phyloP scores from a whole-genome alignment of 1,284 basidiomycete genomes.

The Papiliotrema laurentii region DNA sequence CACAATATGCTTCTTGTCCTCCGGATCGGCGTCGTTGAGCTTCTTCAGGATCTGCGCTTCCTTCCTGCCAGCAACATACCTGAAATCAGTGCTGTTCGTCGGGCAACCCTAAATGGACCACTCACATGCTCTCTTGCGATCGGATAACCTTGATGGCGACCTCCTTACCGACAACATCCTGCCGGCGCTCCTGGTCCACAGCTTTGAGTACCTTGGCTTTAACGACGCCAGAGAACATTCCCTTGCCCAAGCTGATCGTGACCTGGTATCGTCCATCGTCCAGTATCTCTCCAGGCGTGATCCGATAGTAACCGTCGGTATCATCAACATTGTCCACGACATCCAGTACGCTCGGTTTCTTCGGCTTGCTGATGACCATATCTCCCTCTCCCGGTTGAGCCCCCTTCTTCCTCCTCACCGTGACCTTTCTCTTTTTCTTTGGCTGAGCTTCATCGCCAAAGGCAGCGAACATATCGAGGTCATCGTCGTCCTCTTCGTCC shows the following conservation, averaged over 20 bases:
- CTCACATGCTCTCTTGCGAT: conserved; percentile 93
- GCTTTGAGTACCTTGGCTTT: conserved; percentile 76
- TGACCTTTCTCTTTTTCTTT: conserved; percentile 52
- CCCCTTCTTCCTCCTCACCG: conserved; percentile 52
- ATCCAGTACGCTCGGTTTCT: conserved; percentile 51
- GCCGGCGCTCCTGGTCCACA: conserved; percentile 56
- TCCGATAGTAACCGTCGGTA: conserved; percentile 89
- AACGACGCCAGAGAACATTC: conserved; percentile 98
- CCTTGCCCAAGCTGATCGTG: conserved; percentile 88
- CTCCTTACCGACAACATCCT: conserved; percentile 58
- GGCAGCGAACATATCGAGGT: conserved; percentile 89
- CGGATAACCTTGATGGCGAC: conserved; percentile 98
- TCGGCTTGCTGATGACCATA: conserved; percentile 62
- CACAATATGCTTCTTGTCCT: conserved; percentile 94
- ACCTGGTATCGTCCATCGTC: conserved; percentile 91
- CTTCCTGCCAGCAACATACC: conserved; percentile 92
- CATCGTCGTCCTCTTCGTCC: conserved; percentile 58
- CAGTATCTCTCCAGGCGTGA: conserved; percentile 91
- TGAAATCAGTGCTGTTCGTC: conserved; percentile 35
- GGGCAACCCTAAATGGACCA: conserved; percentile 17
- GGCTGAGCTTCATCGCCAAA: conserved; percentile 55
- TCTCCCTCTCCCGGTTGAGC: no score
- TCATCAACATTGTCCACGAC: conserved; percentile 61
- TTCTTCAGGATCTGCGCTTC: conserved; percentile 86
- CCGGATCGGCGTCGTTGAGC: conserved; percentile 80